Evolutionary conservation across 2,329 filamentous ascomycete species (phyloP).

Genomic region (Tolypocladium album): DNA sequence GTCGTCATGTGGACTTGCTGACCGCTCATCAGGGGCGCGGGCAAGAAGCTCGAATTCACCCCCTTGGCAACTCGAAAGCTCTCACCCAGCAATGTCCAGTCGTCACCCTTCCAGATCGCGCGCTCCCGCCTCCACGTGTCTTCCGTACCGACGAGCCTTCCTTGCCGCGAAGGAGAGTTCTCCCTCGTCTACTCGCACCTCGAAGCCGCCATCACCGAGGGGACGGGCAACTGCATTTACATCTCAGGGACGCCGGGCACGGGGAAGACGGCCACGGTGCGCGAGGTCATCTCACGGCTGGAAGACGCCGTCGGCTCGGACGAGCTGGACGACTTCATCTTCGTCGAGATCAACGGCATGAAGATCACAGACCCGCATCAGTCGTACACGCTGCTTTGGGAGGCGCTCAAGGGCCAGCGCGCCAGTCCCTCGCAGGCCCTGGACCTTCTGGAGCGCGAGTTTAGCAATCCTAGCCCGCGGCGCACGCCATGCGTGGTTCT

Average conservation of each 20-base stretch:
- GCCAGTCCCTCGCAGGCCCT: constrained; percentile 87
- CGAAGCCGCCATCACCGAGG: constrained; percentile 87
- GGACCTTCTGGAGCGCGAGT: constrained; percentile 84
- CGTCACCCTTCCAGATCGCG: constrained; percentile 85
- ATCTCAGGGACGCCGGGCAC: constrained; percentile 98
- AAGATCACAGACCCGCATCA: constrained; percentile 98
- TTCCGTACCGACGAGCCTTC: constrained; percentile 77
- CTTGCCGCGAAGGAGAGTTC: constrained; percentile 89
- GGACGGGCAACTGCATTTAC: constrained; percentile 92
- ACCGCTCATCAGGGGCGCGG: constrained; percentile 39
- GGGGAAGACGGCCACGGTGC: constrained; percentile 93
- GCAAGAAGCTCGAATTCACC: constrained; percentile 84
- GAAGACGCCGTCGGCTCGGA: constrained; percentile 82
- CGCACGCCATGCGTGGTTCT: constrained; percentile 91
- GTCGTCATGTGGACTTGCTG: neutral
- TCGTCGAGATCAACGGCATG: constrained; percentile 99
- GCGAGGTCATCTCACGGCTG: constrained; percentile 82
- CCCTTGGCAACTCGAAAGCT: constrained; percentile 83
- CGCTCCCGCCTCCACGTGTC: constrained; percentile 86
- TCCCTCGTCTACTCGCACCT: constrained; percentile 86
- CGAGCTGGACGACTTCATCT: constrained; percentile 96
- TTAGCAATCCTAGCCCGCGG: constrained; percentile 80
- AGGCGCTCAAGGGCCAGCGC: constrained; percentile 85
- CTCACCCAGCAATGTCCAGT: constrained; percentile 61
- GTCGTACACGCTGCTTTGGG: constrained; percentile 90